These are phyloP conservation scores for Dictyostelium citrinum DNA, from an alignment of 78 protist genomes.

Conservation along the genomic window DNA sequence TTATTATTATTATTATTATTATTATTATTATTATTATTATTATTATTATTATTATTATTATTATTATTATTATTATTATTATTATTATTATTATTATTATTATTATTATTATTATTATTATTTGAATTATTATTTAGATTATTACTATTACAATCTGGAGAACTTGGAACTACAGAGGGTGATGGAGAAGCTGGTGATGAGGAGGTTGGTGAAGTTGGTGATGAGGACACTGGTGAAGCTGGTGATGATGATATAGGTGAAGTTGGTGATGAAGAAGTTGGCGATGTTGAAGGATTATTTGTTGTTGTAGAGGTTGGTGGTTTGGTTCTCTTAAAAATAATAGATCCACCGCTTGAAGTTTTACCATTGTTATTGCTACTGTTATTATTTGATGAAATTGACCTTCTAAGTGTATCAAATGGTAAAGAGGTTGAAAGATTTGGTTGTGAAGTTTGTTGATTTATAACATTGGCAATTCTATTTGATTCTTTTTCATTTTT, in stretches of 20 bases:
- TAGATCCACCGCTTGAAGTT: slow-evolving; percentile 1
- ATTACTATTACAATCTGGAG: background rate
- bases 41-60: background rate
- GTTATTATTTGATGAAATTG: background rate
- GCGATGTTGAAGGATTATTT: background rate
- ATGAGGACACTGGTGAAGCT: background rate
- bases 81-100: background rate
- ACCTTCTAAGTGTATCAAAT: background rate
- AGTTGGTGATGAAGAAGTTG: background rate
- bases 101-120: slow-evolving; percentile 2
- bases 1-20: background rate
- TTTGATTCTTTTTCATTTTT: background rate
- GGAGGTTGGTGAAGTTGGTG: background rate
- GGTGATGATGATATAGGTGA: background rate
- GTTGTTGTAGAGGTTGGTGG: background rate
- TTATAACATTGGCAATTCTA: background rate
- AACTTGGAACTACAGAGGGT: background rate
- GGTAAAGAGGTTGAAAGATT: background rate
- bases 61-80: background rate
- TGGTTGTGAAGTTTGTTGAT: background rate
- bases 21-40: background rate
- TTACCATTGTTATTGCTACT: background rate
- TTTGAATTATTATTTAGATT: too few relatives aligned
- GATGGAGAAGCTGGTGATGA: background rate
- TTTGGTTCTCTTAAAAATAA: background rate